Base-by-base conservation (phyloP, 2,329 filamentous ascomycete genomes). In the Lasiodiplodia hormozganensis region DNA sequence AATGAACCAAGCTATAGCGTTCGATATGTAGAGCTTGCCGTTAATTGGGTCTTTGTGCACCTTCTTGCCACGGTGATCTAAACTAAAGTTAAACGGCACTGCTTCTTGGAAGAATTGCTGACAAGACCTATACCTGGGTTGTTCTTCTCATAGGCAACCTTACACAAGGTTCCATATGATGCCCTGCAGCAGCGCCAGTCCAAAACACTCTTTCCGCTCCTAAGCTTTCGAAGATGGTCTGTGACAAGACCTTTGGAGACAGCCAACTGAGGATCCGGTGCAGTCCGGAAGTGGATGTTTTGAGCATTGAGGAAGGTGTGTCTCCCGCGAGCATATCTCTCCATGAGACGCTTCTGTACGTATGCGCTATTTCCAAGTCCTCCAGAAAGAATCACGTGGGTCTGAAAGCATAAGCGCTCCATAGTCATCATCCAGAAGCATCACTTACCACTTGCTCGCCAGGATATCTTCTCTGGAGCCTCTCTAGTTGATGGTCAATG, bases 161-260 rank as follows among this genome's bases (percentile, higher is more conserved):
- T 80, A 71, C 78, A 81, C 16, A 77, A 70, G 0, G 77, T 79
- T 25, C 79, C 79, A 60, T 81, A 81, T 0, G 73, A 75, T 4
- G 79, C 76, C 16, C 79, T 72, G 67, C 77, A 79, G 67, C 78
- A 80, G 3, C 78, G 74, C 77, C 76, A 79, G 0, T 76, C 76
- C 1, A 87, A 77, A 0, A 86, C 83, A 0, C 84, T 76, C 2
- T 77, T 75, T 1, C 76, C 78, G 16, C 79, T 79, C 0, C 80
- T 78, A 4, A 85, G 77, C 58, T 80, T 84, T 52, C 85, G 82
- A n/a, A 86, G 76, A 12, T 85, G 80, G 60, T 88, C 85, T 2
- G 82, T 77, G 1, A 87, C 82, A 2, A 87, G 75, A 0, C 86
- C 85, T 69, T 85, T 85, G 52, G 85, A 85, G 1, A 87, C 85